Percentiles rank a stretch among this genome's conserved stretches.
Conservation (phyloP, 1,284 basidiomycete species). For the Gomphus sp. region DNA sequence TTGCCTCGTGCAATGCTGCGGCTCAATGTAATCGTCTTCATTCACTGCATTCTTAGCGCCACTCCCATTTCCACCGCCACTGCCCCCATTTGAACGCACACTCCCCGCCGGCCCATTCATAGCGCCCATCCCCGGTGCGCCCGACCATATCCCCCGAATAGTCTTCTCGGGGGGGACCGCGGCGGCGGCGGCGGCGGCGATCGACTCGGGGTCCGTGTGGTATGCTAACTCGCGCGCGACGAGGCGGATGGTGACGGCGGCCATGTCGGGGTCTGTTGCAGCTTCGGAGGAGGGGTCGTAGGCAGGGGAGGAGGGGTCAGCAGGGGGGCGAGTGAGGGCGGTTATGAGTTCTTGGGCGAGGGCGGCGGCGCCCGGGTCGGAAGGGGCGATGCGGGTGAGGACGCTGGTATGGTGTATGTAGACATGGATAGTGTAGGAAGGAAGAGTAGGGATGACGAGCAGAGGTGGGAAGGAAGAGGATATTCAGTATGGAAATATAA, state of each 20-base stretch:
- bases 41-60: neutral
- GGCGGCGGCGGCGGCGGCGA: neutral
- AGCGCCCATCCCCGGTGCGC: neutral
- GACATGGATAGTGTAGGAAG: too few relatives aligned
- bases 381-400: neutral
- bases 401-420: neutral
- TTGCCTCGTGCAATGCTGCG: neutral
- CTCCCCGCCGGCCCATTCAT: too few relatives aligned
- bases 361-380: neutral
- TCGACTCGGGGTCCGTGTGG: neutral
- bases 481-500: too few relatives aligned
- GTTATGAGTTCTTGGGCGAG: conserved; percentile 1
- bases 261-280: neutral
- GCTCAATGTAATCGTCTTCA: neutral
- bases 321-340: neutral
- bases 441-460: too few relatives aligned
- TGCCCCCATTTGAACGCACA: too few relatives aligned
- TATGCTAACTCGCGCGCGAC: neutral
- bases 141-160: neutral
- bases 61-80: too few relatives aligned
- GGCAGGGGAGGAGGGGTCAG: neutral
- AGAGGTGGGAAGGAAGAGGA: too few relatives aligned
- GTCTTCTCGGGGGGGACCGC: neutral
- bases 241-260: conserved; percentile 2
- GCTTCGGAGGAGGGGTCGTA: neutral